phyloP scores from a whole-genome alignment of 352 stramenopile genomes.

The Phytophthora capsici region DNA sequence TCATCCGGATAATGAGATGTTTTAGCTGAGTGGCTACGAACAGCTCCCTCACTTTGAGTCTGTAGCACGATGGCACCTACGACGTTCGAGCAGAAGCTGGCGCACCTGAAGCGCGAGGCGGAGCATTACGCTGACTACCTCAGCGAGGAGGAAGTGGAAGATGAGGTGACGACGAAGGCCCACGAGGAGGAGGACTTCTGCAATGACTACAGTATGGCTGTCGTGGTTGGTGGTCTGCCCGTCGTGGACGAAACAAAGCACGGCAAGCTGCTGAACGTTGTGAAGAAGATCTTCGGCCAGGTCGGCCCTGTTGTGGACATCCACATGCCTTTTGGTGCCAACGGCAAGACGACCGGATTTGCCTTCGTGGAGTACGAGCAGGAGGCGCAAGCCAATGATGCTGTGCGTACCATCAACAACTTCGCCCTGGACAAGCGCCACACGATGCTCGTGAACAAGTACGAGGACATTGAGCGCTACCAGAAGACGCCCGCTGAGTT shows the following conservation, averaged over 20 bases:
- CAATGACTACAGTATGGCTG: conserved; percentile 80
- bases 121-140: conserved; percentile 84
- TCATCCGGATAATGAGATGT: not conserved
- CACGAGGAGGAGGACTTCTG: conserved; percentile 81
- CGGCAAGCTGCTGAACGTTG: conserved; percentile 81
- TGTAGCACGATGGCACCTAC: conserved; percentile 50
- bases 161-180: conserved; percentile 65
- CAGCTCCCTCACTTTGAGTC: too few species aligned
- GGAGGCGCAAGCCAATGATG: conserved; percentile 76
- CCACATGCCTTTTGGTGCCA: conserved; percentile 75
- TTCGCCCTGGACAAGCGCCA: conserved; percentile 98
- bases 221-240: conserved; percentile 84
- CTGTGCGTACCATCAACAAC: conserved; percentile 86
- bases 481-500: conserved; percentile 73
- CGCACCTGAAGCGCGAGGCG: conserved; percentile 69
- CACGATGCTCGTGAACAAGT: conserved; percentile 93
- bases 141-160: conserved; percentile 80
- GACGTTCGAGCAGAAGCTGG: conserved; percentile 85
- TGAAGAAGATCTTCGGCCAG: conserved; percentile 90
- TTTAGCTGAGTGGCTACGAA: conserved; percentile 12
- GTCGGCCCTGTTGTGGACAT: conserved; percentile 79
- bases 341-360: conserved; percentile 74
- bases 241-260: conserved; percentile 81
- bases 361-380: conserved; percentile 86
- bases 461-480: conserved; percentile 89